Conservation (phyloP, 306 rosid species). For the Canavalia ensiformis region DNA sequence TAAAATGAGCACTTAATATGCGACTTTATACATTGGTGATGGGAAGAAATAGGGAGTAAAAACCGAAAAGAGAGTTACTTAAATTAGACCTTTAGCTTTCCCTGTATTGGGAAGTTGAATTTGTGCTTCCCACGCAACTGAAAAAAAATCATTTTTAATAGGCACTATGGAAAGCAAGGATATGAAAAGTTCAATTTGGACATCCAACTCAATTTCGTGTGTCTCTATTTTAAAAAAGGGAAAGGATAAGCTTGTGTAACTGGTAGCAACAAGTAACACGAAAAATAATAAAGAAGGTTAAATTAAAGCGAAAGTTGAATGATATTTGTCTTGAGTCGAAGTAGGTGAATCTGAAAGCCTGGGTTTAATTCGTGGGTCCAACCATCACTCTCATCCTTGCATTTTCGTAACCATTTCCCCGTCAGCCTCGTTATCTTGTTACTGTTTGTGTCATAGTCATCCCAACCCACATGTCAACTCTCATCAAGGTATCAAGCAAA, state of each 20-base stretch:
- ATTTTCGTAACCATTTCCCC: constrained; percentile 37
- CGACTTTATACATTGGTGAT: neutral
- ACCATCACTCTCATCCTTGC: constrained; percentile 52
- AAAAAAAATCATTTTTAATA: constrained; percentile 19
- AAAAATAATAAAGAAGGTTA: constrained; percentile 26
- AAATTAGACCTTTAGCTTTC: constrained; percentile 26
- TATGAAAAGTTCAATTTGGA: constrained; percentile 39
- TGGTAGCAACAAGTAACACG: constrained; percentile 2
- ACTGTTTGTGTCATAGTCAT: constrained; percentile 47
- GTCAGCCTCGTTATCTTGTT: constrained; percentile 43
- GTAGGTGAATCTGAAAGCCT: constrained; percentile 50
- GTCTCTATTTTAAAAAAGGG: constrained; percentile 36
- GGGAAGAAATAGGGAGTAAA: neutral
- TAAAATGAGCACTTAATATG: neutral
- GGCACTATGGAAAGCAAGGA: constrained; percentile 35
- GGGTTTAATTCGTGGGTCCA: constrained; percentile 56
- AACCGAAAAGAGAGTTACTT: constrained; percentile 13
- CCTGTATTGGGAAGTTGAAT: constrained; percentile 38
- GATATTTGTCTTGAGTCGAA: constrained; percentile 20
- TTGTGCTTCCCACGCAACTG: constrained; percentile 52
- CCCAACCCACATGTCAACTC: constrained; percentile 57
- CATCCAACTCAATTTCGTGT: constrained; percentile 10
- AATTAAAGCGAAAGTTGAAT: constrained; percentile 39
- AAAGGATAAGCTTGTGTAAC: constrained; percentile 47
- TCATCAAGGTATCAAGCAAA: constrained; percentile 32